These are phyloP conservation scores for Begonia masoniana DNA, from an alignment of 306 rosid species.

Conservation along the genomic window DNA sequence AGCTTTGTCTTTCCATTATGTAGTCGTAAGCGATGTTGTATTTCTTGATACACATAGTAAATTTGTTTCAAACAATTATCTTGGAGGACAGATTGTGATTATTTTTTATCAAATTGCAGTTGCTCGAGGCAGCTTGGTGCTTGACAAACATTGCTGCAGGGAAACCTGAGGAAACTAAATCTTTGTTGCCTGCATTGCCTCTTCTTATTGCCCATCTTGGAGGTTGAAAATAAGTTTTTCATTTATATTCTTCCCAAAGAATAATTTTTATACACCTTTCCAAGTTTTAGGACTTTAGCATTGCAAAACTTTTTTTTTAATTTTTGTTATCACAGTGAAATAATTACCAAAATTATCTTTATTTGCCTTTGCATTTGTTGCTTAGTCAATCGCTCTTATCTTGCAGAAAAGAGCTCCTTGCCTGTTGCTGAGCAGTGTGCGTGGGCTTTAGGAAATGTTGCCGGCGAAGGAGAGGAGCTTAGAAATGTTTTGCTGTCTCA, in stretches of 20 bases:
- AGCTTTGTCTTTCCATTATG: too few species aligned
- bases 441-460: slow-evolving; percentile 94
- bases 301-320: too few species aligned
- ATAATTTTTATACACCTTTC: not conserved
- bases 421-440: slow-evolving; percentile 96
- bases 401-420: slow-evolving; percentile 71
- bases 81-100: too few species aligned
- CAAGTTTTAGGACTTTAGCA: not conserved
- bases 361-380: too few species aligned
- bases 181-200: slow-evolving; percentile 80
- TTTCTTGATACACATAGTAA: too few species aligned
- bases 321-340: too few species aligned
- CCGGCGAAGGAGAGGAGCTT: slow-evolving; percentile 91
- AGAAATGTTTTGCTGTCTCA: slow-evolving; percentile 72
- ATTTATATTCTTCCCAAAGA: not conserved
- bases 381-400: not conserved
- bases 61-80: too few species aligned
- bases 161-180: slow-evolving; percentile 80
- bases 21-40: too few species aligned
- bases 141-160: slow-evolving; percentile 98
- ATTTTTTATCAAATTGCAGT: slow-evolving; percentile 36
- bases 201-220: slow-evolving; percentile 93
- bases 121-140: slow-evolving; percentile 99
- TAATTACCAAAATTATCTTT: too few species aligned
- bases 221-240: slow-evolving; percentile 41